phyloP scores from a whole-genome alignment of 2,329 filamentous ascomycete genomes.

The Colletotrichum aenigma region DNA sequence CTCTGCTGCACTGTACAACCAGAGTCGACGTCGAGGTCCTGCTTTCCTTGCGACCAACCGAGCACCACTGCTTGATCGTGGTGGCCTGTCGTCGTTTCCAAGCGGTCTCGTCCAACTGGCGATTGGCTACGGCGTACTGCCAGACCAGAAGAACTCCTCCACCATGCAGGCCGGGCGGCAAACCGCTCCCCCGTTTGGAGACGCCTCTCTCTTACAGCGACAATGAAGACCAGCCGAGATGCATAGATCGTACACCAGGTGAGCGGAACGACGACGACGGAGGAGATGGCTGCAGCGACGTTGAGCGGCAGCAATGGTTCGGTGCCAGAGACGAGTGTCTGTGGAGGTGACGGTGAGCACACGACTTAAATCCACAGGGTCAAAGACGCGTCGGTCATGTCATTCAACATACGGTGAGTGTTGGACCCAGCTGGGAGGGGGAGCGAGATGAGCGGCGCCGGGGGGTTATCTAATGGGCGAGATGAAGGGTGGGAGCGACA shows the following conservation, averaged over 20 bases:
- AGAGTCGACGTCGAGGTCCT: neutral
- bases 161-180: slow-evolving; percentile 18
- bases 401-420: slow-evolving; percentile 20
- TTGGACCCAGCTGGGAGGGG: slow-evolving; percentile 19
- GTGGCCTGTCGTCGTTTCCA: neutral
- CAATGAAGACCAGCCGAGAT: neutral
- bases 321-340: slow-evolving; percentile 7
- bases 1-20: neutral
- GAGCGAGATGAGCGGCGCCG: slow-evolving; percentile 21
- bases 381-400: slow-evolving; percentile 12
- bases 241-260: slow-evolving; percentile 6
- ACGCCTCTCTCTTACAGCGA: slow-evolving; percentile 16
- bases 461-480: slow-evolving; percentile 21
- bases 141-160: slow-evolving; percentile 11
- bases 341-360: slow-evolving; percentile 13
- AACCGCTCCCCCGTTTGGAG: slow-evolving; percentile 16
- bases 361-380: slow-evolving; percentile 16
- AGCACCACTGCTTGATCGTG: neutral
- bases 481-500: slow-evolving; percentile 20
- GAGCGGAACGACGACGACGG: neutral
- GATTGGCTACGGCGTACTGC: slow-evolving; percentile 13
- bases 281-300: neutral
- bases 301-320: neutral
- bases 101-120: neutral
- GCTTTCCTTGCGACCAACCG: neutral